These are phyloP conservation scores for Phytophthora lateralis DNA, from an alignment of 352 stramenopile genomes.

Conservation along the genomic window DNA sequence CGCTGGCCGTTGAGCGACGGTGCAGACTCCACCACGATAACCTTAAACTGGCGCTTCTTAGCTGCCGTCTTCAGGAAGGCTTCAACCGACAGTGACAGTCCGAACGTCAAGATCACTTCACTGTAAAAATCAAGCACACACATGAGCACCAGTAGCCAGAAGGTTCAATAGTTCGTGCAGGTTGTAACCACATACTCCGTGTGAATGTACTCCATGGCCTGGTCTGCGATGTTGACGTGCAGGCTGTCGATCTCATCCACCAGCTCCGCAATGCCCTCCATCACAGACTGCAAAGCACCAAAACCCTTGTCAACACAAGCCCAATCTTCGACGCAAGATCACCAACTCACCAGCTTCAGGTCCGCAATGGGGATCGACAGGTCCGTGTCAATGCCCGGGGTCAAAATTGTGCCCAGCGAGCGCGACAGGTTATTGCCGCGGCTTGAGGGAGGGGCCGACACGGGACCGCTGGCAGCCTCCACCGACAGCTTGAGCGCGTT, in stretches of 20 bases:
- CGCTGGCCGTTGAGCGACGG: conserved; percentile 92
- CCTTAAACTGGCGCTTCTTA: conserved; percentile 95
- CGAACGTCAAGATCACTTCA: conserved; percentile 97
- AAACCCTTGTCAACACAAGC: background rate
- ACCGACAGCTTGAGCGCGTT: conserved; percentile 69
- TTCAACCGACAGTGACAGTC: conserved; percentile 91
- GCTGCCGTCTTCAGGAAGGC: conserved; percentile 89
- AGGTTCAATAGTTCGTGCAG: background rate
- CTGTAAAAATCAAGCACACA: conserved; percentile 31
- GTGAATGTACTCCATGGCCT: conserved; percentile 97
- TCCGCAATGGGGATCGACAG: conserved; percentile 84
- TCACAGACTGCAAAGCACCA: conserved; percentile 78
- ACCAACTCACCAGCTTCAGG: conserved; percentile 66
- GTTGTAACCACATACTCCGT: conserved; percentile 71
- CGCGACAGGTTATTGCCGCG: conserved; percentile 69
- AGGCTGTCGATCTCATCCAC: conserved; percentile 96
- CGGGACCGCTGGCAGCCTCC: conserved; percentile 17
- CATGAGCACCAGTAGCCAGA: conserved; percentile 2
- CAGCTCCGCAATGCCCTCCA: conserved; percentile 95
- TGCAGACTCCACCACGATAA: conserved; percentile 94
- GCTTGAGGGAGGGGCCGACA: conserved; percentile 34
- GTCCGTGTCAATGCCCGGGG: conserved; percentile 80
- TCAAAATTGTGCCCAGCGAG: conserved; percentile 83
- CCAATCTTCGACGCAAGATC: background rate
- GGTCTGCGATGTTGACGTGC: conserved; percentile 96